phyloP scores from a whole-genome alignment of 352 stramenopile species.

The Pseudoperonospora humuli region DNA sequence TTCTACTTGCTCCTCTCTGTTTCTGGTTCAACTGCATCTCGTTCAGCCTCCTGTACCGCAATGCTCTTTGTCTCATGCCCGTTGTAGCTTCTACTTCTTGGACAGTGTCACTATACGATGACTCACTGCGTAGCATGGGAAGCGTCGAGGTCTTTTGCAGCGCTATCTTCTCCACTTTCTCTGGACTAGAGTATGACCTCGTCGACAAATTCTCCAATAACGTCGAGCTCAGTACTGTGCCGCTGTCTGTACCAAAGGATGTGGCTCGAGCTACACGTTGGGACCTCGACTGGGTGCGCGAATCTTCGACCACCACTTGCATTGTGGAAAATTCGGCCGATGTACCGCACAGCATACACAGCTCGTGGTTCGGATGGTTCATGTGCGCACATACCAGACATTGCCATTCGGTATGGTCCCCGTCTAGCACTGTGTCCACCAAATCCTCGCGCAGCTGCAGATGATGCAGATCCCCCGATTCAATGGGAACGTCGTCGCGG shows the following conservation, averaged over 20 bases:
- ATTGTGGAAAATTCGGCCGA: constrained; percentile 46
- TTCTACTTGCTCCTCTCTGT: constrained; percentile 41
- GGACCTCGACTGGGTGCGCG: constrained; percentile 3
- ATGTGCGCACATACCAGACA: constrained; percentile 68
- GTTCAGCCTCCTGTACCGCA: constrained; percentile 56
- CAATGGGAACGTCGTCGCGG: constrained; percentile 42
- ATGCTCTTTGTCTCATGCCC: constrained; percentile 40
- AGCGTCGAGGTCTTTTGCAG: constrained; percentile 28
- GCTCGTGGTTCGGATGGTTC: constrained; percentile 59
- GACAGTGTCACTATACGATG: constrained; percentile 9
- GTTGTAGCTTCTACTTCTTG: constrained; percentile 28
- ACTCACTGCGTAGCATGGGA: constrained; percentile 19
- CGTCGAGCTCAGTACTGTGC: constrained; percentile 24
- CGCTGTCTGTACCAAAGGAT: constrained; percentile 22
- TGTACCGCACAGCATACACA: constrained; percentile 56
- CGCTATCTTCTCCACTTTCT: constrained; percentile 1
- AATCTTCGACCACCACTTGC: constrained; percentile 28
- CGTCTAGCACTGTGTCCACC: constrained; percentile 54
- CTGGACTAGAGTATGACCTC: constrained; percentile 6
- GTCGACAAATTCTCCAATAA: constrained; percentile 19
- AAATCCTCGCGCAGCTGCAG: constrained; percentile 57
- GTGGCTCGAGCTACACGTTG: constrained; percentile 21
- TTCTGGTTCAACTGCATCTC: constrained; percentile 63
- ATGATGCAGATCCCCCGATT: constrained; percentile 42
- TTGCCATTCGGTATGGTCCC: constrained; percentile 57